Percentiles rank a stretch among this genome's conserved stretches.
These are phyloP conservation scores for Stylosanthes scabra DNA, from an alignment of 331 rosid genomes.

Conservation along the genomic window DNA sequence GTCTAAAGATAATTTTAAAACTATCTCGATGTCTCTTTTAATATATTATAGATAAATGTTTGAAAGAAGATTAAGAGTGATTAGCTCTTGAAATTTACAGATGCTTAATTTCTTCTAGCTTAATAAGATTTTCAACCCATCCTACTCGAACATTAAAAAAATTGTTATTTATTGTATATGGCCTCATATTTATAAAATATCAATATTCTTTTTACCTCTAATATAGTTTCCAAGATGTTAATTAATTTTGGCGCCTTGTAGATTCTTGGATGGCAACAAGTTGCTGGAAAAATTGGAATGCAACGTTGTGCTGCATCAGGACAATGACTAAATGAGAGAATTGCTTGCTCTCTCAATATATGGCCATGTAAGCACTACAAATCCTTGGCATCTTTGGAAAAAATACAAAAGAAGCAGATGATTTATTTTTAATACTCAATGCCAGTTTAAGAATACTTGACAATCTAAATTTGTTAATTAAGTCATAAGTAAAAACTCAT, in stretches of 20 bases:
- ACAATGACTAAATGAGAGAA: constrained; percentile 87
- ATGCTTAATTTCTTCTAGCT: constrained; percentile 5
- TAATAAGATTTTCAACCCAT: constrained; percentile 27
- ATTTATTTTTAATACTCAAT: neutral
- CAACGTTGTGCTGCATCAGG: constrained; percentile 95
- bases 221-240: neutral
- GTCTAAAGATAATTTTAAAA: too few species aligned
- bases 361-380: constrained; percentile 73
- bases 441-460: neutral
- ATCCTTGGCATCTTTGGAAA: constrained; percentile 19
- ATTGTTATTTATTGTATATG: neutral
- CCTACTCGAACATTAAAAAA: neutral
- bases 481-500: too few species aligned
- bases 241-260: constrained; percentile 45
- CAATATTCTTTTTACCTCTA: constrained; percentile 1
- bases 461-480: neutral
- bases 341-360: constrained; percentile 88
- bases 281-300: constrained; percentile 93
- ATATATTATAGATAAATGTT: neutral
- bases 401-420: neutral
- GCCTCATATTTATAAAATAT: constrained; percentile 30
- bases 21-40: too few species aligned
- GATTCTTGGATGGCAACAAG: constrained; percentile 99
- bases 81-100: constrained; percentile 27
- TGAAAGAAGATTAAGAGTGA: constrained; percentile 18